These are phyloP conservation scores for Leptodermis oblonga DNA, from an alignment of 257 asterid genomes.

Conservation along the genomic window DNA sequence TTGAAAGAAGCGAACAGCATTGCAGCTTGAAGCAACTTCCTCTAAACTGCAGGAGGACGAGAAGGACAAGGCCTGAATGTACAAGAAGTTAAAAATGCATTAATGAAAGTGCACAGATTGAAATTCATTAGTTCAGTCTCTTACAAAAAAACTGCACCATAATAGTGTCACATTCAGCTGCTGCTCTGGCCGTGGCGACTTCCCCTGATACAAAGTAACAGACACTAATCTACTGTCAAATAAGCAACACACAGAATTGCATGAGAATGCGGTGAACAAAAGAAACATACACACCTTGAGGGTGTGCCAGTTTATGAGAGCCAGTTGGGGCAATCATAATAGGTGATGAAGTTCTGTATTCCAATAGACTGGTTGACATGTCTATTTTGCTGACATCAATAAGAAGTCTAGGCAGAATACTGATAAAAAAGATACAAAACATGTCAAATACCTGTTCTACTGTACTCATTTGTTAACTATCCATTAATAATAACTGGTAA, in stretches of 20 bases:
- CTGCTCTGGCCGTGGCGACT: constrained; percentile 64
- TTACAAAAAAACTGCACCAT: constrained; percentile 38
- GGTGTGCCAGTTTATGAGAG: constrained; percentile 50
- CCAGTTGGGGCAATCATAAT: constrained; percentile 55
- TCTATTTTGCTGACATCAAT: constrained; percentile 53
- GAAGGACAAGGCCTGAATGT: constrained; percentile 47
- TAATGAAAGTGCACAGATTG: not conserved
- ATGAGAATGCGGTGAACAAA: not conserved
- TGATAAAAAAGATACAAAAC: constrained; percentile 11
- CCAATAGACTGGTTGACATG: constrained; percentile 44
- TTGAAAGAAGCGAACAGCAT: constrained; percentile 65
- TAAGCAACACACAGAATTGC: not conserved
- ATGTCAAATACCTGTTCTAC: not conserved
- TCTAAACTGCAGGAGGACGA: constrained; percentile 46
- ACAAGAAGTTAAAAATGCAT: constrained; percentile 1
- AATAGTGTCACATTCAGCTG: constrained; percentile 48
- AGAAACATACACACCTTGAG: constrained; percentile 32
- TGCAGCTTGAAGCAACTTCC: constrained; percentile 68
- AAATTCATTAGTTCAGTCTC: not conserved
- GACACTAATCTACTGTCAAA: not conserved
- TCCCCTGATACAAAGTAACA: constrained; percentile 35
- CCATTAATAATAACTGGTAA: not conserved
- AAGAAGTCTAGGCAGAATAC: constrained; percentile 53
- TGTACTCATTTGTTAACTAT: not conserved
- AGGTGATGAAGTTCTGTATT: constrained; percentile 45